Base-by-base conservation (phyloP, 108 stramenopile genomes). In the Skeletonema costatum region DNA sequence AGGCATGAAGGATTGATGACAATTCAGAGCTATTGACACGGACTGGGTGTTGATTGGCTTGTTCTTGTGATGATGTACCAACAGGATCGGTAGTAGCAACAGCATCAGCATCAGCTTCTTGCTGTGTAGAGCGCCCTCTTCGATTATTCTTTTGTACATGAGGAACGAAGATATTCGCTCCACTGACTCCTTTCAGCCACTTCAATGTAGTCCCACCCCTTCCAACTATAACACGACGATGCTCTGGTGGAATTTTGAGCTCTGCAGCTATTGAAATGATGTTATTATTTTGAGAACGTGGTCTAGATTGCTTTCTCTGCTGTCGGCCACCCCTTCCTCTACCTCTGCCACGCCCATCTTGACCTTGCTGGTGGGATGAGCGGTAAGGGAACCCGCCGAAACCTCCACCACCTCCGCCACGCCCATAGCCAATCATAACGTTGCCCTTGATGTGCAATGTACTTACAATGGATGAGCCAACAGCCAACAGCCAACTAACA, bases 301-400 rank as follows among this genome's bases (percentile, higher is more conserved):
- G n/a, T 38, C n/a, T 5, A 16, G n/a, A 63, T 41, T 58, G 30
- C 21, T 25, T 30, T 38, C 33, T 13, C 38, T 32, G 64, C 42
- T 29, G 70, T 53, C 60, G 25, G 48, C 76, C 68, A 2, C 76
- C 69, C 39, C 61, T 38, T 2, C 60, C 61, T 16, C 75, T 30
- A 51, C 76, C n/a, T 36, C 62, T 11, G 0, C 38, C 38, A 14
- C 68, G 67, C 19, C 76, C 77, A 48, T 78, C 77, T 42, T 71
- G 70, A 10, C 77, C 77, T 64, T 78, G 77, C 42, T 78, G 77
- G 39, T 78, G 77, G 2, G 77, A 51, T 1, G 70, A 78, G 9
- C 70, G 77, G 25, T 78, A 78, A 70, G 70, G 64, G 64, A 78
- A 78, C 19, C 70, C 64, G 10, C 70, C 64, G 32, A 50, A 70